phyloP scores from a whole-genome alignment of 169 alveolate genomes.

The Toxoplasma gondii region DNA sequence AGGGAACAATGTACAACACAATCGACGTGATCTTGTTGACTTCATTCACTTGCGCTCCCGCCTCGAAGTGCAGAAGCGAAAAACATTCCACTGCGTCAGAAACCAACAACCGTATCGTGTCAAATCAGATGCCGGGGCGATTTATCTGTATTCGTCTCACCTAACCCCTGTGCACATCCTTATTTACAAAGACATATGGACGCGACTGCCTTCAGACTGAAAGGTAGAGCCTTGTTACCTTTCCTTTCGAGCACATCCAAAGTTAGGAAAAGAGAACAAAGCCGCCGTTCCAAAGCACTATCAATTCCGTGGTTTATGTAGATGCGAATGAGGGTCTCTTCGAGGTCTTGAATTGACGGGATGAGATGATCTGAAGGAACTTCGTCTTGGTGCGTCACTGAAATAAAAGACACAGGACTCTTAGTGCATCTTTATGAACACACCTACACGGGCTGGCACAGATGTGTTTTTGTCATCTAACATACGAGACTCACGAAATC shows the following conservation, averaged over 20 bases:
- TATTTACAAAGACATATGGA: not conserved
- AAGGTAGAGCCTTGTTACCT: not conserved
- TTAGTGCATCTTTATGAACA: no score
- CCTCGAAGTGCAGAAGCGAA: no score
- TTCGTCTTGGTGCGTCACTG: conserved; percentile 49
- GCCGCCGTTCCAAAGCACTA: conserved; percentile 40
- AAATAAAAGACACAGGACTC: not conserved
- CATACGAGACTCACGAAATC: no score
- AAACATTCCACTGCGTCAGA: not conserved
- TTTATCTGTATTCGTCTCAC: not conserved
- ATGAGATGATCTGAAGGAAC: conserved; percentile 57
- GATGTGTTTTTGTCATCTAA: no score
- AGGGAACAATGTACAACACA: no score
- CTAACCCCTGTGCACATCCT: not conserved
- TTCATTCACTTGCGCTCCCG: no score
- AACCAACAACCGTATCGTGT: not conserved
- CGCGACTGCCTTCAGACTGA: not conserved
- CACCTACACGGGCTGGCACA: no score
- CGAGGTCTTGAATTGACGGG: conserved; percentile 53
- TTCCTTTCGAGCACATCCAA: conserved; percentile 56
- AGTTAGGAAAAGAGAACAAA: conserved; percentile 55
- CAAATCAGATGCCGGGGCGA: not conserved
- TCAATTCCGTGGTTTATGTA: conserved; percentile 63
- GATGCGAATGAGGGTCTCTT: conserved; percentile 43
- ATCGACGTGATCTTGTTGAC: no score